Evolutionary conservation across 495 filamentous ascomycete genomes (phyloP).

Genomic region (Penicillium subrubescens): DNA sequence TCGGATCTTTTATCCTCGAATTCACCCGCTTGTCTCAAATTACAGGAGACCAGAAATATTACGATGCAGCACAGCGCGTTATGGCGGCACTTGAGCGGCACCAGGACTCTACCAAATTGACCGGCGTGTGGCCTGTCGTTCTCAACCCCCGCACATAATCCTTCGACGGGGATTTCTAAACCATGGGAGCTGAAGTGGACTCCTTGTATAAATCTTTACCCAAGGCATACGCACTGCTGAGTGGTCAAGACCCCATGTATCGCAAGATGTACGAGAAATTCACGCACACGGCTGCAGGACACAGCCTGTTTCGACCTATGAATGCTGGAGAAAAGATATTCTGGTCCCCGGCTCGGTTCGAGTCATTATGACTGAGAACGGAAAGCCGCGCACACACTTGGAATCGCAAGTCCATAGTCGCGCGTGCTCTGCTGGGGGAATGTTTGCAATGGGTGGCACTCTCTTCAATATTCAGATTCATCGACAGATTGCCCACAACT

Average conservation of each 20-base stretch:
- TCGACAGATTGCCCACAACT: conserved; percentile 67
- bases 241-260: conserved; percentile 39
- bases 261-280: conserved; percentile 43
- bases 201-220: conserved; percentile 38
- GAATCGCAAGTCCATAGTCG: conserved; percentile 57
- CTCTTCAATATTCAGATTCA: conserved; percentile 68
- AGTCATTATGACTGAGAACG: conserved; percentile 15
- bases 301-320: conserved; percentile 52
- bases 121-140: conserved; percentile 37
- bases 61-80: conserved; percentile 83
- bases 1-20: conserved; percentile 81
- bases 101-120: conserved; percentile 59
- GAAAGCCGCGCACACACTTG: conserved; percentile 21
- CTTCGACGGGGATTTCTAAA: conserved; percentile 21
- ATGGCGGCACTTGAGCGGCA: conserved; percentile 71
- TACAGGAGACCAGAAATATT: conserved; percentile 79
- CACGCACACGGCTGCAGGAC: conserved; percentile 31
- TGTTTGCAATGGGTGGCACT: conserved; percentile 77
- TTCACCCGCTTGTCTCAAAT: conserved; percentile 88
- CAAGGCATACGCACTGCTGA: conserved; percentile 40
- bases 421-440: conserved; percentile 83
- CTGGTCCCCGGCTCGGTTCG: conserved; percentile 40
- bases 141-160: conserved; percentile 27
- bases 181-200: conserved; percentile 34
- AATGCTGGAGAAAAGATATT: conserved; percentile 39